phyloP scores from a whole-genome alignment of 2,329 filamentous ascomycete genomes.

The Apiospora aurea region DNA sequence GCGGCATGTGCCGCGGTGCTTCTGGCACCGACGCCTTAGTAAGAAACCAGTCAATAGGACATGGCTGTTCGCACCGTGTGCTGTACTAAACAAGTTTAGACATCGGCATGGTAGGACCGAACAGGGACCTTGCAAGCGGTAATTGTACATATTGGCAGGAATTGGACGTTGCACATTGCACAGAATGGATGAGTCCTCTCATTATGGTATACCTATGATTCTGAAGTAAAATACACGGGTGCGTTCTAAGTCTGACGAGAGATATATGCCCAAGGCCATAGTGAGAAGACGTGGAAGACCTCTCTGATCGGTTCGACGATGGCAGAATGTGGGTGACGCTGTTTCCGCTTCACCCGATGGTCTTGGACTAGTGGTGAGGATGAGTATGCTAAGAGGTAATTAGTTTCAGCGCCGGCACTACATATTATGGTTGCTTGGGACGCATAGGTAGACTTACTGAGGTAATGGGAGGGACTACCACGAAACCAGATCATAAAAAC shows the following conservation, averaged over 20 bases:
- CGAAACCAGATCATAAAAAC: neutral
- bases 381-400: neutral
- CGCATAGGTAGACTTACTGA: neutral
- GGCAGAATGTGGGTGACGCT: neutral
- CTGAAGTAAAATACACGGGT: neutral
- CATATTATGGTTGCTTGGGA: constrained; percentile 3
- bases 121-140: neutral
- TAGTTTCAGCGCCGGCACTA: neutral
- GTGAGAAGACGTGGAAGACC: neutral
- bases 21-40: constrained; percentile 42
- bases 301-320: neutral
- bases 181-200: neutral
- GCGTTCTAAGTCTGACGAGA: neutral
- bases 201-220: neutral
- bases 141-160: neutral
- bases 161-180: neutral
- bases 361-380: neutral
- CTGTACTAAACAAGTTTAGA: constrained; percentile 1
- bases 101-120: neutral
- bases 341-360: neutral
- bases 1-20: constrained; percentile 50
- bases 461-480: neutral
- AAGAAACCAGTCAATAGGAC: neutral
- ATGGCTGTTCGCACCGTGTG: neutral
- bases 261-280: neutral